Conservation (phyloP, 768 basidiomycete genomes). For the Mycena capillaripes region DNA sequence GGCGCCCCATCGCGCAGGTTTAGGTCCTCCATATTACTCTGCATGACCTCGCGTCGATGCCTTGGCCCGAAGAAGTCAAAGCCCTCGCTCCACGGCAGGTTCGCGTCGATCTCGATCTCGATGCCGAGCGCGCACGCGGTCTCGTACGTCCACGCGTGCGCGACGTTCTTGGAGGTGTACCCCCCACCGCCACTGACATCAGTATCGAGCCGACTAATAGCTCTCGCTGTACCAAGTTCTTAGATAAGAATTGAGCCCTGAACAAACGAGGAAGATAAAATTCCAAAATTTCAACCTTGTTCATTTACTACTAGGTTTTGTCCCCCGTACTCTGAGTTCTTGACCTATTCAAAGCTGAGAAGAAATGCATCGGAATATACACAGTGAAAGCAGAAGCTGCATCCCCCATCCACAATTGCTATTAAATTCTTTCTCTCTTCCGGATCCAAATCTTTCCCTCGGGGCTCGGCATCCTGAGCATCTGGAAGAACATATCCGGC, state of each 20-base stretch:
- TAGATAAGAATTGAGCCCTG: too few species aligned
- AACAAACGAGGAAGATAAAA: too few species aligned
- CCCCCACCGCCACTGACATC: slow-evolving; percentile 99
- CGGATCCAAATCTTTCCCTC: slow-evolving; percentile 8
- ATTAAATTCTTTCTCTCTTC: background rate
- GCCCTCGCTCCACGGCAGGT: slow-evolving; percentile 90
- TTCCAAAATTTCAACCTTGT: too few species aligned
- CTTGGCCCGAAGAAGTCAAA: slow-evolving; percentile 98
- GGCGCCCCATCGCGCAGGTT: slow-evolving; percentile 87
- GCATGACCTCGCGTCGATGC: slow-evolving; percentile 91
- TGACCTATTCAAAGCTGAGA: too few species aligned
- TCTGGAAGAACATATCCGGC: slow-evolving; percentile 45
- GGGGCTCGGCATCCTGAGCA: slow-evolving; percentile 13
- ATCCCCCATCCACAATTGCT: too few species aligned
- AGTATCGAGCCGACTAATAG: too few species aligned
- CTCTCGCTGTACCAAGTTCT: too few species aligned
- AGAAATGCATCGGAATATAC: too few species aligned
- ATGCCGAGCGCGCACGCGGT: slow-evolving; percentile 94
- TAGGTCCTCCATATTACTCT: slow-evolving; percentile 95
- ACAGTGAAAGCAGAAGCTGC: too few species aligned
- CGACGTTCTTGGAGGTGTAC: slow-evolving; percentile 98
- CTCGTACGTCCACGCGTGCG: slow-evolving; percentile 93
- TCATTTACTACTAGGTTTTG: too few species aligned
- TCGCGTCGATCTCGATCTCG: slow-evolving; percentile 81
- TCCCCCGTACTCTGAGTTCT: too few species aligned